Evolutionary conservation across 371 early-diverging fungal species (phyloP), one percentile per base, ranked within the genome.

Genomic region (Actinomortierella wolfii): DNA sequence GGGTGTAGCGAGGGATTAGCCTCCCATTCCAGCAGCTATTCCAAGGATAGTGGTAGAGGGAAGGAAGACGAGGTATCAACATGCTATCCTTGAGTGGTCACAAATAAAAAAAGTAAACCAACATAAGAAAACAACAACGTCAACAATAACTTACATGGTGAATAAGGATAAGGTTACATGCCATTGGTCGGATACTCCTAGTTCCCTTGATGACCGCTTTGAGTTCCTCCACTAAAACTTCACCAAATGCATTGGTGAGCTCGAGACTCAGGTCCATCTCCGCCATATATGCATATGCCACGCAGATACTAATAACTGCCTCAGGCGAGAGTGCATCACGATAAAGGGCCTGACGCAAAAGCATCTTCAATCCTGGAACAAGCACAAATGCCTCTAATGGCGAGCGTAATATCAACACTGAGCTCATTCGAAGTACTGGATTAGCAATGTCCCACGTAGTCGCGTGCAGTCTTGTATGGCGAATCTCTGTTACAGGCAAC

Each of bases 151-250:
- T 74, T 67, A 74, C 75, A 51, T 74, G 75, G 25, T 74, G 68
- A 15, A 67, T 42, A 6, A 74, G 49, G n/a, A 67, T 61, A 48
- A 74, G 47, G 50, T 74, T 74, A 18, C 67, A 54, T 15, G 67
- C 61, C 46, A 64, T 47, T 47, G 47, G 47, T 21, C 8, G 9
- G 21, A 21, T 21, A 24, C 11, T 21, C 21, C 11, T 40, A 14
- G 14, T 42, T 44, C 53, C 66, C 50, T 47, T 56, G 39, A 73
- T 64, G 34, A 67, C 67, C 0, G 40, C 45, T 58, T 54, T 67
- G 26, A 74, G 48, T 29, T 67, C 67, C 41, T 74, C 64, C 1
- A 74, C 75, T 24, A 74, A 47, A 60, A 74, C 60, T 58, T 67
- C 75, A 18, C 75, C 75, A 60, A 74, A 64, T 1, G 57, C 54